Conservation (phyloP, 1,284 basidiomycete genomes). For the Abortiporus biennis region DNA sequence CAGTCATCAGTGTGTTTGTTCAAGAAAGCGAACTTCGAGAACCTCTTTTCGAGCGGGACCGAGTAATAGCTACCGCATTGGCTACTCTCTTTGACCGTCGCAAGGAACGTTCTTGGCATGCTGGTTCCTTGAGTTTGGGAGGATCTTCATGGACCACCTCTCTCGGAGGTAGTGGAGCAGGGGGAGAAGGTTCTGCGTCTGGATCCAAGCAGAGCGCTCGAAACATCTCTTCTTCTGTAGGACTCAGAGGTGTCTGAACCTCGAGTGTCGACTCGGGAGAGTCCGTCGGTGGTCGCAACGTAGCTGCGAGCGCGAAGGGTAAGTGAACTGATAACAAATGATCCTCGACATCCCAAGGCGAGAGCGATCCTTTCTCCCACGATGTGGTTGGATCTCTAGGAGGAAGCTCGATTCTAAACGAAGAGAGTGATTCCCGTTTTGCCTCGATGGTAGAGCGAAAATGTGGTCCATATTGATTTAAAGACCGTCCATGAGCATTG, state of each 20-base stretch:
- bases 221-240: constrained; percentile 68
- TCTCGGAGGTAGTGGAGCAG: constrained; percentile 1
- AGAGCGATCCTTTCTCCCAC: constrained; percentile 20
- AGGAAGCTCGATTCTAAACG: constrained; percentile 20
- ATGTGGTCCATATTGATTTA: constrained; percentile 51
- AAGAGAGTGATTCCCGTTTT: constrained; percentile 22
- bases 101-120: constrained; percentile 26
- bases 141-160: not conserved
- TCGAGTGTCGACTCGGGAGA: constrained; percentile 15
- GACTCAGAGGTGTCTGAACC: constrained; percentile 48
- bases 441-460: constrained; percentile 44
- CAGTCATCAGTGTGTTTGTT: constrained; percentile 10
- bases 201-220: constrained; percentile 50
- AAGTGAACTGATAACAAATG: constrained; percentile 24
- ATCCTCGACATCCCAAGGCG: constrained; percentile 22
- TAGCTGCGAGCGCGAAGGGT: constrained; percentile 22
- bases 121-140: not conserved
- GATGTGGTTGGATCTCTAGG: constrained; percentile 18
- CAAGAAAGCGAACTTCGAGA: constrained; percentile 28
- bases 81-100: constrained; percentile 66
- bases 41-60: constrained; percentile 31
- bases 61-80: constrained; percentile 38
- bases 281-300: constrained; percentile 16
- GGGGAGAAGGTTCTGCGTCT: constrained; percentile 40
- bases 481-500: constrained; percentile 34